phyloP scores from a whole-genome alignment of 2,329 filamentous ascomycete genomes.

The Venturiaceae sp. region DNA sequence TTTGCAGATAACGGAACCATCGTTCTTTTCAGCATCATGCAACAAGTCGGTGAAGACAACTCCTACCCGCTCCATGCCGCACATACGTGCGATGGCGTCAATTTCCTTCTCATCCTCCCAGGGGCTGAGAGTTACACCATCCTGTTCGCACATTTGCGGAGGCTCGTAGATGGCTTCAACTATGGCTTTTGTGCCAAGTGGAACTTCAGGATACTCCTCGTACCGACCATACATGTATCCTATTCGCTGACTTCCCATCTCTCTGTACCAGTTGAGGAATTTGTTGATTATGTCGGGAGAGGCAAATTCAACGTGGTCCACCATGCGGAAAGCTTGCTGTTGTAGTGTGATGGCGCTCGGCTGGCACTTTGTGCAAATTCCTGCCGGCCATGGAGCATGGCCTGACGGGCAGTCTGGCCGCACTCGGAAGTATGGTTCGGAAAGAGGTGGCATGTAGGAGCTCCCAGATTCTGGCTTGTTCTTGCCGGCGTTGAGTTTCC shows the following conservation, averaged over 20 bases:
- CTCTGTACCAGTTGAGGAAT: constrained; percentile 88
- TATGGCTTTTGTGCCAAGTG: constrained; percentile 86
- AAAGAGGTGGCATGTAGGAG: constrained; percentile 92
- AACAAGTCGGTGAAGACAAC: constrained; percentile 92
- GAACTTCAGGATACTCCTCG: constrained; percentile 83
- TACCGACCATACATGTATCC: constrained; percentile 90
- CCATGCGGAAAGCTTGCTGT: constrained; percentile 89
- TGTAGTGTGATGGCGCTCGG: constrained; percentile 94
- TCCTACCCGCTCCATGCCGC: constrained; percentile 79
- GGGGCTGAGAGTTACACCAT: constrained; percentile 74
- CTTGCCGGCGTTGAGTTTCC: constrained; percentile 91
- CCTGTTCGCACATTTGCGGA: constrained; percentile 78
- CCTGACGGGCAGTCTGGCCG: constrained; percentile 83
- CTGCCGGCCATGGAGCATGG: constrained; percentile 87
- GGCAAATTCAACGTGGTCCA: constrained; percentile 96
- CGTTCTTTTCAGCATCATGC: constrained; percentile 61
- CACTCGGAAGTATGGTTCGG: constrained; percentile 87
- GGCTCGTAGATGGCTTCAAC: constrained; percentile 97
- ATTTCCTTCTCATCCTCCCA: constrained; percentile 82
- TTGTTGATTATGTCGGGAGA: constrained; percentile 74
- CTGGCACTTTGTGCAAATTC: constrained; percentile 97
- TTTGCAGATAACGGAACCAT: constrained; percentile 88
- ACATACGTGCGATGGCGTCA: constrained; percentile 69
- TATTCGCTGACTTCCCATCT: constrained; percentile 71
- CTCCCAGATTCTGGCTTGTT: constrained; percentile 91